Base-by-base conservation (phyloP, 371 early-diverging fungal genomes). In the Dinochytrium kinnereticum region DNA sequence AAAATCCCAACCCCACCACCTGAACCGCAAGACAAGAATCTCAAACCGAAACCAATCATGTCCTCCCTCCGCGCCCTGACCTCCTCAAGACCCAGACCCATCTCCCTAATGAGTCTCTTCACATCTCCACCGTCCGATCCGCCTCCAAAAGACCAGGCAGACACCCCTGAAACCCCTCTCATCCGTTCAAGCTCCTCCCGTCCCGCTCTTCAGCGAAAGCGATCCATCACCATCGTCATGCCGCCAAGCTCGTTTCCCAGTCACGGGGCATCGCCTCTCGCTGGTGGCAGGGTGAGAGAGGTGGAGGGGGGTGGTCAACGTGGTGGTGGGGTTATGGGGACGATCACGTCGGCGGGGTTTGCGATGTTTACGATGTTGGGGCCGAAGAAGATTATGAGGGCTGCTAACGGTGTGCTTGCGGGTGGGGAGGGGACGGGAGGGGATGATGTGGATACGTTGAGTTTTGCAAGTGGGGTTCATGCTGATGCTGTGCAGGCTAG, bases 401-500 rank as follows among this genome's bases (percentile, higher is more conserved):
- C 36, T 36, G 64, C 64, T 10, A 31, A 31, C 24, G 31, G 36
- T 5, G 64, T 31, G 21, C 36, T 64, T 17, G n/a, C 30, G 34
- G 36, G 39, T 31, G 39, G 39, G 13, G 64, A 64, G 64, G 64
- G 64, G 7, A n/a, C 24, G n/a, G 31, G 36, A 19, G 39, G 36
- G n/a, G 39, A 31, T 64, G 64, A 36, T 36, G 64, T 31, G 64
- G 64, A 36, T 36, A 31, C 64, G 36, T 64, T 34, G 24, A 24
- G 64, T n/a, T 3, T 33, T 3, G 31, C 31, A 33, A 28, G 33
- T 31, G 39, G 33, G 64, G 33, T n/a, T 24, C 33, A 17, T 36
- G 64, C 26, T 5, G 26, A 24, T 30, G n/a, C 10, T 57, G 57
- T 57, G 57, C 7, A 38, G 57, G 24, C 15, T n/a, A n/a, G 57